Conservation (phyloP, 1,284 basidiomycete species). For the Xerocomus amazonicus region DNA sequence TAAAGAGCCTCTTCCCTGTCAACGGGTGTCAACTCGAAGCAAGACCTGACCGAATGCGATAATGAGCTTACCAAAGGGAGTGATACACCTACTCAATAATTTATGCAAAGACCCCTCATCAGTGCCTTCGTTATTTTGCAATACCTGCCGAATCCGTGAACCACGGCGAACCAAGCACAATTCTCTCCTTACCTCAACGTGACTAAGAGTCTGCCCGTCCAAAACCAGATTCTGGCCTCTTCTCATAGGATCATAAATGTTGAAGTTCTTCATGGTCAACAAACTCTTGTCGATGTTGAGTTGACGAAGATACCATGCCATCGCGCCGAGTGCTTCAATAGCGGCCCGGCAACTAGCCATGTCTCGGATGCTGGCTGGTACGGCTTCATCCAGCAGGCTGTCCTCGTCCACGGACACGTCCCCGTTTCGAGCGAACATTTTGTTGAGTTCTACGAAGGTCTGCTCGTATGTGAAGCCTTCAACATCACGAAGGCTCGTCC, state of each 20-base stretch:
- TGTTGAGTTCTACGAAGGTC: conserved; percentile 68
- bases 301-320: conserved; percentile 91
- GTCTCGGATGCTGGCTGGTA: conserved; percentile 72
- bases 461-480: conserved; percentile 79
- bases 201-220: conserved; percentile 91
- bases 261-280: conserved; percentile 92
- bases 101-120: conserved; percentile 85
- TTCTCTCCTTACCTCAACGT: conserved; percentile 68
- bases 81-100: conserved; percentile 80
- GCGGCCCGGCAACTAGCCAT: conserved; percentile 67
- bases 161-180: neutral
- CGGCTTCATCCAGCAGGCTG: conserved; percentile 42
- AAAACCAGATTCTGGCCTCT: conserved; percentile 79
- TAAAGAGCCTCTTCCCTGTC: conserved; percentile 85
- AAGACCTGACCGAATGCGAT: conserved; percentile 4
- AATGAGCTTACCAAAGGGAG: conserved; percentile 73
- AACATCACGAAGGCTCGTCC: conserved; percentile 80
- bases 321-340: conserved; percentile 81
- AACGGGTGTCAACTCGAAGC: conserved; percentile 12
- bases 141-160: conserved; percentile 48
- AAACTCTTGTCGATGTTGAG: conserved; percentile 94
- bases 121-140: conserved; percentile 89
- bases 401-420: conserved; percentile 47
- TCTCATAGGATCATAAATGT: conserved; percentile 93
- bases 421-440: conserved; percentile 56